Conservation (phyloP, 306 rosid species). For the Pueraria montana region DNA sequence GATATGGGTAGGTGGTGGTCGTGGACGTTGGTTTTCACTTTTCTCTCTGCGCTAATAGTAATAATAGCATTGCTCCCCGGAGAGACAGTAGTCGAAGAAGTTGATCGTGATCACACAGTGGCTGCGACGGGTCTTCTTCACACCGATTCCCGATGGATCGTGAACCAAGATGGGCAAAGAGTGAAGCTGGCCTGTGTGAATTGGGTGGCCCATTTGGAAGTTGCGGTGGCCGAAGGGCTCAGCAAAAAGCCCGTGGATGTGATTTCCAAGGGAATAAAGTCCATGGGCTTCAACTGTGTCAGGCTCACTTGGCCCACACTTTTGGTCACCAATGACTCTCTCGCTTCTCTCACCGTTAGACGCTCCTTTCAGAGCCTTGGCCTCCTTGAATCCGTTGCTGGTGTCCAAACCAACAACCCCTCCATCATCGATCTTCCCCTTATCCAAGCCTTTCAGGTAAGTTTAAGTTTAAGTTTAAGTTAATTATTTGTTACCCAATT, state of each 20-base stretch:
- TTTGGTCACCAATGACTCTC: constrained; percentile 67
- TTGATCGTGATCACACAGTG: neutral
- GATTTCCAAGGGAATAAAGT: constrained; percentile 57
- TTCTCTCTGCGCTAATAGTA: neutral
- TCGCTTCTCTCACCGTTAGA: constrained; percentile 75
- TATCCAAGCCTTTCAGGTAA: constrained; percentile 80
- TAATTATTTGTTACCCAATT: neutral
- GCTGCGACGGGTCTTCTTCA: constrained; percentile 54
- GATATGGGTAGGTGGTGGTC: constrained; percentile 15
- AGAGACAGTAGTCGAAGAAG: neutral
- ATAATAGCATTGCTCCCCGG: neutral
- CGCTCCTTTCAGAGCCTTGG: constrained; percentile 67
- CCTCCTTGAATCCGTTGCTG: constrained; percentile 61
- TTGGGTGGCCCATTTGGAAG: constrained; percentile 87
- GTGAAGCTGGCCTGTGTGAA: constrained; percentile 89
- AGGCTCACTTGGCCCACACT: constrained; percentile 90
- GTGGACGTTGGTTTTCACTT: neutral
- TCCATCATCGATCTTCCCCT: constrained; percentile 75
- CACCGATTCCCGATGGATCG: constrained; percentile 84
- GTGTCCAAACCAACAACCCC: constrained; percentile 78
- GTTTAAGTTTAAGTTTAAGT: constrained; percentile 23
- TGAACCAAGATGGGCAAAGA: constrained; percentile 65
- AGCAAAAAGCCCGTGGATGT: constrained; percentile 76
- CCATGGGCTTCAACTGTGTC: constrained; percentile 92
- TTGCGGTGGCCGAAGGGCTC: constrained; percentile 85